Base-by-base conservation (phyloP, 371 early-diverging fungal species). In the Zychaea mexicana region DNA sequence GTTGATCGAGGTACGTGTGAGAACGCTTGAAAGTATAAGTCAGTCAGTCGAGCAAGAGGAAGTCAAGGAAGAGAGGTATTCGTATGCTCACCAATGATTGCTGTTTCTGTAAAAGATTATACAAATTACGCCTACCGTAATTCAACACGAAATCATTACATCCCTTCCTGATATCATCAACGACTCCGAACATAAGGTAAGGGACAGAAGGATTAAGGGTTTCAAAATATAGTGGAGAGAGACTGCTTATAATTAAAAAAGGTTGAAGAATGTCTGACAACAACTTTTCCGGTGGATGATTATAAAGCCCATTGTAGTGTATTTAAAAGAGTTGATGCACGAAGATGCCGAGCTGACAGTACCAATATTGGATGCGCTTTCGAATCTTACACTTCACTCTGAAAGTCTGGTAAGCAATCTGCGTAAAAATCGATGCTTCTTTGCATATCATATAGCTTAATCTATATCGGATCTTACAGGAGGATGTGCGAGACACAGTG, bases 61-160 rank as follows among this genome's bases (percentile, higher is more conserved):
- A n/a, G n/a, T n/a, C n/a, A n/a, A n/a, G n/a, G n/a, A n/a, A n/a
- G n/a, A n/a, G n/a, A n/a, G n/a, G n/a, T n/a, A n/a, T n/a, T n/a
- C 2, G 21, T 38, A 39, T 33, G 0, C 5, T 57, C 45, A 27
- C 38, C 27, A 17, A n/a, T 32, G n/a, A n/a, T 32, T 7, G 17
- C 47, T 17, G 13, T n/a, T 46, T 33, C 58, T 9, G 22, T 24
- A 12, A 17, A 62, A 85, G 86, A 82, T 91, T 12, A 81, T 92
- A 13, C 78, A 85, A 15, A 76, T 89, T 15, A 85, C 88, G 12
- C 86, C 92, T 9, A 32, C 81, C 6, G 73, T 85, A 5, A 83
- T 92, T 61, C 92, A 94, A 64, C 77, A 85, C 56, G 94, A 94
- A 70, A 85, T 93, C 27, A 90, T 94, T 26, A 78, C 81, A 15